Percentiles rank a stretch among this genome's conserved stretches.
phyloP scores from a whole-genome alignment of 208 protist species.

The Trypanosoma congolense region DNA sequence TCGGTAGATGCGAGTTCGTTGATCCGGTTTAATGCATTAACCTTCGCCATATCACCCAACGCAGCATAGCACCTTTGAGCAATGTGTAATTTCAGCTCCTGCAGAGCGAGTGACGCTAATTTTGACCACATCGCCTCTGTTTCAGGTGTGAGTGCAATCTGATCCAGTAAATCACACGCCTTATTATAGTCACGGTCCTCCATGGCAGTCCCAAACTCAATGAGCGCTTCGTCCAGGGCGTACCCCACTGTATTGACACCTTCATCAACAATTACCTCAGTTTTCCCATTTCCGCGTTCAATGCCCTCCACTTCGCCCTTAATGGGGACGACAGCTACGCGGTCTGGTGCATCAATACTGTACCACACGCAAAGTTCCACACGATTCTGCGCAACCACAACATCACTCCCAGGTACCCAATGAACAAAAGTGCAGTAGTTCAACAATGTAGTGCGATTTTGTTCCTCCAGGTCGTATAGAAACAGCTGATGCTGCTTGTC shows the following conservation, averaged over 20 bases:
- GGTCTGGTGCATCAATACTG: slow-evolving; percentile 92
- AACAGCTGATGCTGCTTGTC: slow-evolving; percentile 94
- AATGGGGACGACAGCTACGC: slow-evolving; percentile 93
- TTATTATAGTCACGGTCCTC: slow-evolving; percentile 89
- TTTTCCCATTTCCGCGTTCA: slow-evolving; percentile 90
- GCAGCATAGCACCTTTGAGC: slow-evolving; percentile 95
- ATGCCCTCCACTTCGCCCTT: slow-evolving; percentile 97
- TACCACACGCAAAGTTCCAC: slow-evolving; percentile 98
- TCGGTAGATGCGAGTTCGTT: slow-evolving; percentile 77
- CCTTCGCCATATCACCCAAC: slow-evolving; percentile 92
- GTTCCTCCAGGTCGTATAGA: slow-evolving; percentile 90
- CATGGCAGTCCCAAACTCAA: slow-evolving; percentile 95
- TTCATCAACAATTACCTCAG: slow-evolving; percentile 96
- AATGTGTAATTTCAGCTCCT: slow-evolving; percentile 85
- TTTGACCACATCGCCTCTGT: slow-evolving; percentile 95
- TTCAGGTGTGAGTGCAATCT: slow-evolving; percentile 76
- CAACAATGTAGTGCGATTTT: slow-evolving; percentile 88
- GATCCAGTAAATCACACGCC: slow-evolving; percentile 90
- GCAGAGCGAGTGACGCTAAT: slow-evolving; percentile 80
- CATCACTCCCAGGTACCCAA: slow-evolving; percentile 97
- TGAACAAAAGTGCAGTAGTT: slow-evolving; percentile 97
- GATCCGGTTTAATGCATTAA: slow-evolving; percentile 87
- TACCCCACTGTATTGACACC: slow-evolving; percentile 92
- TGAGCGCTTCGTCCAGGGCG: slow-evolving; percentile 94
- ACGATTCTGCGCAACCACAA: slow-evolving; percentile 96